Percentiles rank a stretch among this genome's conserved stretches.
phyloP scores from a whole-genome alignment of 306 rosid genomes.

The Quercus rubra region DNA sequence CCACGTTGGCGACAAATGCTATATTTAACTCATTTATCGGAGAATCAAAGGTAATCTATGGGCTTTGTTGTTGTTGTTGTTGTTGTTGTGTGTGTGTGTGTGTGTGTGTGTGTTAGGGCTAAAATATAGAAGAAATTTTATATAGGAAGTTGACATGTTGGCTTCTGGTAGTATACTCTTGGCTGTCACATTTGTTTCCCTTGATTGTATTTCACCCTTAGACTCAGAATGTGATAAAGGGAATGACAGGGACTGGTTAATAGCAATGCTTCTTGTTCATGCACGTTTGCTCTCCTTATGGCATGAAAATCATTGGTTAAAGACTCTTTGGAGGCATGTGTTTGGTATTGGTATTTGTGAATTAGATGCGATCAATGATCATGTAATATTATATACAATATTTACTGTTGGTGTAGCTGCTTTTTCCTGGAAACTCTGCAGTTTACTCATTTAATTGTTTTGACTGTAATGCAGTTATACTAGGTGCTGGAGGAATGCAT shows the following conservation, averaged over 20 bases:
- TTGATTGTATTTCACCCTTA: slow-evolving; percentile 14
- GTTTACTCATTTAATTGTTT: slow-evolving; percentile 19
- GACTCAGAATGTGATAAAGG: slow-evolving; percentile 2
- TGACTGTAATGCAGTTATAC: slow-evolving; percentile 66
- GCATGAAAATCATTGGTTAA: too few species aligned
- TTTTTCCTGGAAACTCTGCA: slow-evolving; percentile 10
- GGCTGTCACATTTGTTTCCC: slow-evolving; percentile 3
- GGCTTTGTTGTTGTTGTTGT: too few species aligned
- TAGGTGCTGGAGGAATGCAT: slow-evolving; percentile 94
- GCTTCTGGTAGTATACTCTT: slow-evolving; percentile 7
- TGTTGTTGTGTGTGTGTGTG: too few species aligned
- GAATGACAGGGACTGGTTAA: not conserved
- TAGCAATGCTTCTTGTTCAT: too few species aligned
- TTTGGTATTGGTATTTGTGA: slow-evolving; percentile 1
- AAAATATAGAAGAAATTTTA: not conserved
- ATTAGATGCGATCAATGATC: not conserved
- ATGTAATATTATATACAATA: not conserved
- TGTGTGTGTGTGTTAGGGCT: not conserved
- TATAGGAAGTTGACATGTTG: not conserved
- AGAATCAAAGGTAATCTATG: slow-evolving; percentile 74
- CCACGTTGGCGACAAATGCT: slow-evolving; percentile 72
- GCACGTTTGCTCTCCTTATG: too few species aligned
- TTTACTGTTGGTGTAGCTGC: not conserved
- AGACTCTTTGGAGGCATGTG: not conserved
- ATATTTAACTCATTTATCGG: slow-evolving; percentile 87